Base-by-base conservation (phyloP, 1,284 basidiomycete species). In the Ustilago trichophora region DNA sequence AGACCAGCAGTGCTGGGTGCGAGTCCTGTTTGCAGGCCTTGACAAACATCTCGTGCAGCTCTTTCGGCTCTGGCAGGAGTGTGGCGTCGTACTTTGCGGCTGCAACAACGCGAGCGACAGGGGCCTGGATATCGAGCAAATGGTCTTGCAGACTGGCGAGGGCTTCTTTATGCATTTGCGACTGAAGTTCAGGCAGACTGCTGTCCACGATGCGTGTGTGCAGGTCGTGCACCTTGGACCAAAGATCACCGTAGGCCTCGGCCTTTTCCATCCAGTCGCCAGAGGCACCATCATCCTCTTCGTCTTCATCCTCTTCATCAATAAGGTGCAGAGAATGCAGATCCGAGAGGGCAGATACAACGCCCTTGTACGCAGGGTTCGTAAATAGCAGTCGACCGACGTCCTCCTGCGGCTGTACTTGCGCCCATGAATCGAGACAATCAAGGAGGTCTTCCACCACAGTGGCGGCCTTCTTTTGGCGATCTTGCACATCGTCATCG, bases 301-400 rank as follows among this genome's bases (percentile, higher is more conserved):
- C 19, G 8, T 18, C 21, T 19, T 15, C 15, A 21, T 29, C 18
- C 16, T 22, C 21, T 27, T 10, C 25, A 18, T 36, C 24, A 26
- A 16, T n/a, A 18, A 19, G 29, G 12, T 24, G 15, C 47, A 52
- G 19, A 37, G 44, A 13, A 7, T 10, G 13, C 5, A 33, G 24
- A 59, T 69, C 66, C 1, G 40, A 69, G 25, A 69, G 13, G 15
- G 66, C 59, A 5, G 60, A 40, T 4, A 69, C 21, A 22, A 72
- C 47, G 24, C 51, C 60, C 21, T 45, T 49, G 44, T 45, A 60
- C 0, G 69, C 36, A 6, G 42, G 11, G 13, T 45, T 35, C 6
- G 36, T 19, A 7, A 60, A 35, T 4, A 59, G 24, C 9, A 22
- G 44, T 15, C 52, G 21, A 10, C 46, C 57, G 11, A 38, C 48